phyloP scores from a whole-genome alignment of 768 basidiomycete genomes.

The Hygrophorus pudorinus region DNA sequence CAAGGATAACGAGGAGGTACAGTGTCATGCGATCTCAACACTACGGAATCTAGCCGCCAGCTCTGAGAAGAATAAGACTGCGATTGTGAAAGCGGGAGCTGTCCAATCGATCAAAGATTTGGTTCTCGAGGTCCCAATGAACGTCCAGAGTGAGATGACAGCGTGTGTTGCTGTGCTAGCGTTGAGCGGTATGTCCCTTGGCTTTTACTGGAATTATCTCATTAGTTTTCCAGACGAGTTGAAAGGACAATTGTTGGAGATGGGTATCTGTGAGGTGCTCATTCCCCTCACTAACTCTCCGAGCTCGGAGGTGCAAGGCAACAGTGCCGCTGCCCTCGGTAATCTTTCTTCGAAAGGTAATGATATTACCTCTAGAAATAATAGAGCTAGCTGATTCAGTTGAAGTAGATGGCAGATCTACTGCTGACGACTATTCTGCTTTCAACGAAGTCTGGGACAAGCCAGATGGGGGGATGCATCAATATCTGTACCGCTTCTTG shows the following conservation, averaged over 20 bases:
- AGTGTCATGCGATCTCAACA: slow-evolving; percentile 98
- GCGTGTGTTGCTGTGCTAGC: slow-evolving; percentile 96
- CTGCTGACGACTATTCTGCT: slow-evolving; percentile 85
- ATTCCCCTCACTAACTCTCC: slow-evolving; percentile 95
- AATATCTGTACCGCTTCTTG: slow-evolving; percentile 89
- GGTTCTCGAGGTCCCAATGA: slow-evolving; percentile 88
- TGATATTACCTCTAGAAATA: slow-evolving; percentile 6
- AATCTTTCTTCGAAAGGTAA: slow-evolving; percentile 94
- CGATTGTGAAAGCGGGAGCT: slow-evolving; percentile 96
- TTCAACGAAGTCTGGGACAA: slow-evolving; percentile 99
- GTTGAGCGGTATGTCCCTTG: slow-evolving; percentile 62
- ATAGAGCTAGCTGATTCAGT: slow-evolving; percentile 4
- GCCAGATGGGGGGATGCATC: slow-evolving; percentile 95
- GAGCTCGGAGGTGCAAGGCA: slow-evolving; percentile 97
- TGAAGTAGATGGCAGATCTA: slow-evolving; percentile 55
- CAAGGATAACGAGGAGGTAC: slow-evolving; percentile 99
- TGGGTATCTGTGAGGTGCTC: slow-evolving; percentile 96
- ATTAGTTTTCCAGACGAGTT: slow-evolving; percentile 64
- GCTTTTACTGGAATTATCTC: not conserved
- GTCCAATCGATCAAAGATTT: slow-evolving; percentile 95
- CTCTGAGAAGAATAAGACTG: slow-evolving; percentile 96
- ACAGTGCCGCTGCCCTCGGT: slow-evolving; percentile 94
- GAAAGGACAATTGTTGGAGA: slow-evolving; percentile 92
- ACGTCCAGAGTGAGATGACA: slow-evolving; percentile 99
- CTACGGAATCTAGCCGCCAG: slow-evolving; percentile 93